Evolutionary conservation across 768 basidiomycete genomes (phyloP).

Genomic region (Lepiota subincarnata): DNA sequence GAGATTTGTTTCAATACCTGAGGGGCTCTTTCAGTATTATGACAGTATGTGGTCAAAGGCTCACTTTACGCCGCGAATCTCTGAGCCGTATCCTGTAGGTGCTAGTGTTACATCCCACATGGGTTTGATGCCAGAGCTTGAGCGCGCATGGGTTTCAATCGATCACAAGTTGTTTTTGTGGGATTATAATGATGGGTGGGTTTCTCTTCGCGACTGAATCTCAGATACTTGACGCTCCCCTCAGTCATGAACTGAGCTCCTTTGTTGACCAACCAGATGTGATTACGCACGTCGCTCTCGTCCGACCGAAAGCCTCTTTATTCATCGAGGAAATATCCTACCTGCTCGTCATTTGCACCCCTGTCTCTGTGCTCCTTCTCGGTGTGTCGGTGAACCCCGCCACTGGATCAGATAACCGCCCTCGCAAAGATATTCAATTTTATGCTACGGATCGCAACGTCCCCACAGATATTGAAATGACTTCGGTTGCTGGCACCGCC

Average conservation of each 20-base stretch:
- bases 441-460: conserved; percentile 87
- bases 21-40: conserved; percentile 73
- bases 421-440: conserved; percentile 74
- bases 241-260: conserved; percentile 85
- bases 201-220: conserved; percentile 11
- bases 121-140: conserved; percentile 90
- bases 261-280: conserved; percentile 88
- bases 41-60: conserved; percentile 45
- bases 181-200: conserved; percentile 94
- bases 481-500: conserved; percentile 70
- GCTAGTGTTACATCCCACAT: conserved; percentile 73
- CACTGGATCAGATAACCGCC: conserved; percentile 34
- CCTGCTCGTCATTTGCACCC: conserved; percentile 87
- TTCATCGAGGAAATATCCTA: conserved; percentile 92
- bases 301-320: conserved; percentile 78
- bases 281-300: conserved; percentile 85
- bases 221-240: conserved; percentile 1
- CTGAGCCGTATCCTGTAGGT: conserved; percentile 35
- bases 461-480: conserved; percentile 80
- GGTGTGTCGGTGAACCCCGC: conserved; percentile 63
- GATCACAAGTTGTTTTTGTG: conserved; percentile 93
- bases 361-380: conserved; percentile 76
- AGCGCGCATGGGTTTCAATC: conserved; percentile 92
- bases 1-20: conserved; percentile 72
- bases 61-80: conserved; percentile 5